Evolutionary conservation across 2,329 filamentous ascomycete species (phyloP).

Genomic region (Didymella exigua): DNA sequence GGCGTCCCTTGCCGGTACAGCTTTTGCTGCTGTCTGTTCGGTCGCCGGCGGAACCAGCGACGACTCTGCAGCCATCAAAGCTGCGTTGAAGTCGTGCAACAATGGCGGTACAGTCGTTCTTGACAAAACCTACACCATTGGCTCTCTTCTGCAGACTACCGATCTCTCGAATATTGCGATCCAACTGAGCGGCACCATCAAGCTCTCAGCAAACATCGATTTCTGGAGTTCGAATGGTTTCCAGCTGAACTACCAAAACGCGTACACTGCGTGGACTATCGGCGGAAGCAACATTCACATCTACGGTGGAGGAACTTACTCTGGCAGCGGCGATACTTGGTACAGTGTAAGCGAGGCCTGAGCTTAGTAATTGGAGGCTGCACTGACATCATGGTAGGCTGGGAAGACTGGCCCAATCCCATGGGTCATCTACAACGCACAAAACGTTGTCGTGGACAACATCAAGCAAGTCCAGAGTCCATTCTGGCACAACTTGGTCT

Average conservation of each 20-base stretch:
- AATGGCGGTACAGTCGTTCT: conserved; percentile 67
- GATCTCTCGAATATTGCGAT: conserved; percentile 64
- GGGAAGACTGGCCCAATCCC: conserved; percentile 3
- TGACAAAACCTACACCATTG: conserved; percentile 64
- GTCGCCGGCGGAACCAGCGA: conserved; percentile 51
- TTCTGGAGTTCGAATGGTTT: conserved; percentile 72
- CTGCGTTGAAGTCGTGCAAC: conserved; percentile 65
- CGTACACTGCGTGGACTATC: conserved; percentile 69
- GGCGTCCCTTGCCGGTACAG: neutral
- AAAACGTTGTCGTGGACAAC: conserved; percentile 64
- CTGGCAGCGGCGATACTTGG: conserved; percentile 70
- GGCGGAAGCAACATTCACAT: conserved; percentile 70
- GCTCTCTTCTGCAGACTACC: conserved; percentile 68
- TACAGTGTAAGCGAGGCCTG: conserved; percentile 65
- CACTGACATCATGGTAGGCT: conserved; percentile 53
- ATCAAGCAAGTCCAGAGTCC: conserved; percentile 65
- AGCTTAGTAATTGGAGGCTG: conserved; percentile 63
- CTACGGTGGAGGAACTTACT: conserved; percentile 68
- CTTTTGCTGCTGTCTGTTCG: conserved; percentile 13
- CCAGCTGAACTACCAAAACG: conserved; percentile 68
- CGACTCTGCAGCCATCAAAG: conserved; percentile 59
- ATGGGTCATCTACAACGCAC: conserved; percentile 7
- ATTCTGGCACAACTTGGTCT: conserved; percentile 69
- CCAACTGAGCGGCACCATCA: conserved; percentile 64
- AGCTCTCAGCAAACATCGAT: conserved; percentile 68